phyloP scores from a whole-genome alignment of 768 basidiomycete genomes.

The Trametes villosa region DNA sequence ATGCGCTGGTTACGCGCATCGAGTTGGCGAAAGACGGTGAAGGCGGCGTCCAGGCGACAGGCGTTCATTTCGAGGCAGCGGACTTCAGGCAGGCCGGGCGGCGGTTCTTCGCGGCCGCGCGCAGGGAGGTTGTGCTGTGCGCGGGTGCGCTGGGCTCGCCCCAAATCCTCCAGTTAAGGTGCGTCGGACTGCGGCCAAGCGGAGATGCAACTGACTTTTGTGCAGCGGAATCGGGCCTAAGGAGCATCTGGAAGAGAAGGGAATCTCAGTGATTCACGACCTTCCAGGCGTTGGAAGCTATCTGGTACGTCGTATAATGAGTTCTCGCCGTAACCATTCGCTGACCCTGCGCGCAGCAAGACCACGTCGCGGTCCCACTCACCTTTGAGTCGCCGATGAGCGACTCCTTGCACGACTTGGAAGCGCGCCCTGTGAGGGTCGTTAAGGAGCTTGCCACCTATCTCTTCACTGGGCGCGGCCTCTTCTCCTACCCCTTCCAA shows the following conservation, averaged over 20 bases:
- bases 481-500: slow-evolving; percentile 23
- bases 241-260: slow-evolving; percentile 21
- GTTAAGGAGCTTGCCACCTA: slow-evolving; percentile 39
- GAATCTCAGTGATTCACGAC: slow-evolving; percentile 23
- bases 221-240: slow-evolving; percentile 31
- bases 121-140: slow-evolving; percentile 25
- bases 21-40: neutral
- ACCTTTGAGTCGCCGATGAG: slow-evolving; percentile 37
- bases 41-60: neutral
- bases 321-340: neutral
- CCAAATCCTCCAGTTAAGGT: slow-evolving; percentile 30
- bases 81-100: slow-evolving; percentile 11
- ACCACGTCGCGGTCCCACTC: slow-evolving; percentile 42
- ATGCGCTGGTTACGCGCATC: slow-evolving; percentile 13
- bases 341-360: slow-evolving; percentile 34
- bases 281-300: slow-evolving; percentile 34
- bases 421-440: slow-evolving; percentile 29
- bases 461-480: slow-evolving; percentile 37
- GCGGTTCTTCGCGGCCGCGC: slow-evolving; percentile 15
- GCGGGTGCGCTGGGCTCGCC: slow-evolving; percentile 23
- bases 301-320: slow-evolving; percentile 6
- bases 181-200: neutral
- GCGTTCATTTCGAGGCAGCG: slow-evolving; percentile 10
- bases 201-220: neutral
- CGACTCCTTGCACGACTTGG: slow-evolving; percentile 37